phyloP scores from a whole-genome alignment of 768 basidiomycete species.

The Auriscalpium vulgare region DNA sequence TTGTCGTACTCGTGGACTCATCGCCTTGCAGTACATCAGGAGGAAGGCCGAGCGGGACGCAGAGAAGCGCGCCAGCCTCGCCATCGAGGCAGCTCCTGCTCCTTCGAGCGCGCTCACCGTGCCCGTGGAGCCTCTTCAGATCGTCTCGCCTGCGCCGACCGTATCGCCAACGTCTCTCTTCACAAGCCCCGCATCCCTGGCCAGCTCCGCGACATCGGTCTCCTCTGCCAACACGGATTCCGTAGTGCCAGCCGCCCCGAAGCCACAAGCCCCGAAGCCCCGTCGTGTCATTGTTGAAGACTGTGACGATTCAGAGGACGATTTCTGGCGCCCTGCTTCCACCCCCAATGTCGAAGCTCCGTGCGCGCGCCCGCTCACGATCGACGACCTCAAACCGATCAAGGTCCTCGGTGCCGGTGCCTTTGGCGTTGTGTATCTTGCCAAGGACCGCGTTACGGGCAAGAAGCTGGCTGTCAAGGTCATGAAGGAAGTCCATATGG shows the following conservation, averaged over 20 bases:
- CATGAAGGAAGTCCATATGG: not conserved
- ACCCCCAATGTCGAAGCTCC: not conserved
- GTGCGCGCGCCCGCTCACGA: not conserved
- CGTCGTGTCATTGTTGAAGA: not conserved
- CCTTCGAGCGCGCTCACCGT: not conserved
- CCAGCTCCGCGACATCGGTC: not conserved
- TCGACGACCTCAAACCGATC: not conserved
- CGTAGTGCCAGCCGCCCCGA: not conserved
- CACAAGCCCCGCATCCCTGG: not conserved
- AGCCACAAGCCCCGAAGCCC: not conserved
- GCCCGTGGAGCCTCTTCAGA: not conserved
- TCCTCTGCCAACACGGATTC: not conserved
- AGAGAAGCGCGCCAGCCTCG: not conserved
- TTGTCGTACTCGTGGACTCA: too few species aligned
- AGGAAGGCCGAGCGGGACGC: not conserved
- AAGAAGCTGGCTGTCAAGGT: not conserved
- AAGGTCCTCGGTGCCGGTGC: not conserved
- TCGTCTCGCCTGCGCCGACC: not conserved
- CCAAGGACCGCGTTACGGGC: not conserved
- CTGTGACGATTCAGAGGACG: not conserved
- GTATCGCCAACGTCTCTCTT: not conserved
- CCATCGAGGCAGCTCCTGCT: not conserved
- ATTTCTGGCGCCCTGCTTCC: not conserved
- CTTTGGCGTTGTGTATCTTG: not conserved
- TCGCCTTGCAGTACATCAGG: not conserved